phyloP scores from a whole-genome alignment of 2,329 filamentous ascomycete species.

The Sclerotinia subarctica region DNA sequence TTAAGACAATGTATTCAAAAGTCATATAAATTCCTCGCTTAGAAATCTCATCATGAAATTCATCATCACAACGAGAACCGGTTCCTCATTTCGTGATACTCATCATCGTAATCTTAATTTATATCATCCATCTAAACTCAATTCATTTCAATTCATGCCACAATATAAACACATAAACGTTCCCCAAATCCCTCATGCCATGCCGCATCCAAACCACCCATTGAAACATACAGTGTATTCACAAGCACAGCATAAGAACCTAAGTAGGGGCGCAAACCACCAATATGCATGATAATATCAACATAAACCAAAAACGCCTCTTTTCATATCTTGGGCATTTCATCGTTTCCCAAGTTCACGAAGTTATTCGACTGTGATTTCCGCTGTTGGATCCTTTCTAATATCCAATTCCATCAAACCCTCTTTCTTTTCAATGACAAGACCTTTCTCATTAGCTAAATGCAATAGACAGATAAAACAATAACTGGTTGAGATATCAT shows the following conservation, averaged over 20 bases:
- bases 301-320: neutral
- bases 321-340: neutral
- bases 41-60: neutral
- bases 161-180: neutral
- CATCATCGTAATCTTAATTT: slow-evolving; percentile 1
- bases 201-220: neutral
- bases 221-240: neutral
- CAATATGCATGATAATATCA: neutral
- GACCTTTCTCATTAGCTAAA: slow-evolving; percentile 72
- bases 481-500: slow-evolving; percentile 88
- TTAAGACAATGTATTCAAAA: neutral
- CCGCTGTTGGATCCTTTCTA: slow-evolving; percentile 59
- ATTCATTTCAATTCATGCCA: neutral
- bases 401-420: slow-evolving; percentile 60
- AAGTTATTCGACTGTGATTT: slow-evolving; percentile 44
- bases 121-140: neutral
- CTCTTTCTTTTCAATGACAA: slow-evolving; percentile 54
- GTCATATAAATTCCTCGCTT: neutral
- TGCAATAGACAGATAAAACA: slow-evolving; percentile 86
- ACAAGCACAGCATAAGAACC: neutral
- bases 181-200: neutral
- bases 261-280: neutral
- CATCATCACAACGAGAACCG: neutral
- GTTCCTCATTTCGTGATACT: neutral
- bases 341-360: neutral